Conservation (phyloP, 345 rosid species). For the Xanthoceras sorbifolium region DNA sequence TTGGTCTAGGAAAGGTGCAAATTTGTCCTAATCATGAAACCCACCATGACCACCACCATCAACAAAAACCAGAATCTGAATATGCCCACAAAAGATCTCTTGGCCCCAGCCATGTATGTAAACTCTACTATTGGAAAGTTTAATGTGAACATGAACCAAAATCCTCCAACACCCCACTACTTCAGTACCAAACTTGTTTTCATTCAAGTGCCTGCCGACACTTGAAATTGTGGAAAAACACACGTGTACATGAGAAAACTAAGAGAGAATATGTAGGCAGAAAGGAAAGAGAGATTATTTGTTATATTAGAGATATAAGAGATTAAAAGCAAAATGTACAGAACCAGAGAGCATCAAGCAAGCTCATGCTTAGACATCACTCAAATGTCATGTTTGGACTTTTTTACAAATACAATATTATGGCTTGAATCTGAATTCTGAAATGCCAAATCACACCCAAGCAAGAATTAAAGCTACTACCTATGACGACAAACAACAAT, state of each 20-base stretch:
- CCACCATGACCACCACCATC: not conserved
- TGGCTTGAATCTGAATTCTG: slow-evolving; percentile 27
- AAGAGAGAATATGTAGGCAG: not conserved
- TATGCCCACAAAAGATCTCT: slow-evolving; percentile 18
- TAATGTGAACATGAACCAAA: not conserved
- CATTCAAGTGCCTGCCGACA: slow-evolving; percentile 30
- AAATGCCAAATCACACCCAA: slow-evolving; percentile 38
- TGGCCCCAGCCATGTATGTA: slow-evolving; percentile 13
- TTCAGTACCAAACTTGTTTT: not conserved
- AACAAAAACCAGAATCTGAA: slow-evolving; percentile 18
- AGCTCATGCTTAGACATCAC: slow-evolving; percentile 25
- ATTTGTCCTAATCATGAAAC: not conserved
- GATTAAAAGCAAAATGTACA: slow-evolving; percentile 16
- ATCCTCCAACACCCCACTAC: not conserved
- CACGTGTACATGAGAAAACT: slow-evolving; percentile 7
- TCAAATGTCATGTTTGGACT: slow-evolving; percentile 19
- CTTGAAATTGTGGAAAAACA: slow-evolving; percentile 5
- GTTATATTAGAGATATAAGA: not conserved
- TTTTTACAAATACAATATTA: slow-evolving; percentile 36
- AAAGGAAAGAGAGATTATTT: not conserved
- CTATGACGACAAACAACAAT: slow-evolving; percentile 35
- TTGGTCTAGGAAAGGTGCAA: not conserved
- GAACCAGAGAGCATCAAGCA: slow-evolving; percentile 13
- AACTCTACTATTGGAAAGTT: not conserved
- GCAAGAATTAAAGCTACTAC: slow-evolving; percentile 33